Evolutionary conservation across 1,284 basidiomycete species (phyloP), one percentile per base, ranked within the genome.

Genomic region (Trichosporon sp.): DNA sequence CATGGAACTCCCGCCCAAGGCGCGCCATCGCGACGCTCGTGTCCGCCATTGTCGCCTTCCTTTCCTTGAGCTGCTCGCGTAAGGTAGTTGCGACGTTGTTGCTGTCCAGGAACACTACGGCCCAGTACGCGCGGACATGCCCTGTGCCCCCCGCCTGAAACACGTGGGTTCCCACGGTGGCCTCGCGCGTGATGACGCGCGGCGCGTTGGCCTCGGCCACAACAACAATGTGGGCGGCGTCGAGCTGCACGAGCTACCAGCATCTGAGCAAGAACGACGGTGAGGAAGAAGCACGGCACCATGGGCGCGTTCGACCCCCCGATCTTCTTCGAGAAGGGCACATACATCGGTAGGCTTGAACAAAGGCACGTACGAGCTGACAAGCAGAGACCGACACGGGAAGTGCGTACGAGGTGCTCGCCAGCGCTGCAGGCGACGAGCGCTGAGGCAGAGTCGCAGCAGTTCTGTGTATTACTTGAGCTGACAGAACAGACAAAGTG

Each of bases 401-500:
- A 11, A 82, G 80, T 81, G 69, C 62, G 78, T 76, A 34, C 4
- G 12, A 21, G 18, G 3, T 21, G 1, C 18, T 11, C 23, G 9
- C n/a, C 51, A 15, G 35, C 35, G 9, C 35, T 5, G 35, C 35
- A 11, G 4, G 35, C 9, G 35, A 38, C n/a, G n/a, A n/a, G n/a
- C n/a, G n/a, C n/a, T n/a, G n/a, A n/a, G n/a, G 34, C 34, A 12
- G 34, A 12, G 21, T 34, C 34, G n/a, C 21, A 29, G 56, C 51
- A 65, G 25, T 13, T 35, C 13, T 18, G 3, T 29, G 21, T 44
- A 34, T 13, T 13, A 15, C 35, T 58, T 32, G 44, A 11, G 18
- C 60, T 15, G 56, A 60, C 67, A 60, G 15, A 0, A 35, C 56
- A 81, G 80, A 95, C 85, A 95, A 95, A 83, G 94, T 98, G 65